These are phyloP conservation scores for Chalciporus chontae DNA, from an alignment of 768 basidiomycete species.

Conservation along the genomic window DNA sequence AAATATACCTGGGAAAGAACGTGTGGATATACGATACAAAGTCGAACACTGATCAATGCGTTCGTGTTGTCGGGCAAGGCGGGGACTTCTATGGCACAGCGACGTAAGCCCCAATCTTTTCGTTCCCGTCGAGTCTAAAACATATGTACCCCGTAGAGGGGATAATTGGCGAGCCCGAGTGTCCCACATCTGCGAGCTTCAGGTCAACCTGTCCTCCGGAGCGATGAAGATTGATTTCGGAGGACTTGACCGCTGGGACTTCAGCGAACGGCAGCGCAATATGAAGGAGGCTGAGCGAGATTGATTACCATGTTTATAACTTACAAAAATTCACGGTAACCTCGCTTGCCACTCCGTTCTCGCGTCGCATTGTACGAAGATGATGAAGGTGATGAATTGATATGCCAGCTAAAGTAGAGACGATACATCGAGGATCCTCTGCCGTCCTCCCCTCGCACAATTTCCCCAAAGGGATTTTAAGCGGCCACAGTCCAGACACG, in stretches of 20 bases:
- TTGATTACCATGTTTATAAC: not conserved
- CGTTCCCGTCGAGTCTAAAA: not conserved
- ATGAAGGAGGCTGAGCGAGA: conserved; percentile 46
- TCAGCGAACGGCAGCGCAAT: conserved; percentile 58
- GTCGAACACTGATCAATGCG: conserved; percentile 66
- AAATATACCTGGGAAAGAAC: conserved; percentile 63
- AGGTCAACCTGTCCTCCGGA: conserved; percentile 57
- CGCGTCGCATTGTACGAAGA: not conserved
- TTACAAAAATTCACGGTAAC: not conserved
- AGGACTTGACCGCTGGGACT: conserved; percentile 73
- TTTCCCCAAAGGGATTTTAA: conserved; percentile 31
- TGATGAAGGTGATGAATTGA: conserved; percentile 19
- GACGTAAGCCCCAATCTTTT: conserved; percentile 47
- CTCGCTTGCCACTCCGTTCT: not conserved
- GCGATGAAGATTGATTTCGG: conserved; percentile 73
- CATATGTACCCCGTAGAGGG: conserved; percentile 43
- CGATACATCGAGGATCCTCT: conserved; percentile 17
- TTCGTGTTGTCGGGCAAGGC: conserved; percentile 58
- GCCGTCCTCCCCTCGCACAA: conserved; percentile 13
- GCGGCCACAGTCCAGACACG: conserved; percentile 85
- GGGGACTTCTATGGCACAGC: conserved; percentile 74
- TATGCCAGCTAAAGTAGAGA: conserved; percentile 25
- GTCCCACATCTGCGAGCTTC: conserved; percentile 68
- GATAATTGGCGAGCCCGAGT: conserved; percentile 80
- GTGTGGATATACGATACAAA: conserved; percentile 73